A percentile compares a stretch with the other conserved stretches of the same genome.
These are phyloP conservation scores for Blumeriella jaapii DNA, from an alignment of 2,329 filamentous ascomycete genomes.

Conservation along the genomic window DNA sequence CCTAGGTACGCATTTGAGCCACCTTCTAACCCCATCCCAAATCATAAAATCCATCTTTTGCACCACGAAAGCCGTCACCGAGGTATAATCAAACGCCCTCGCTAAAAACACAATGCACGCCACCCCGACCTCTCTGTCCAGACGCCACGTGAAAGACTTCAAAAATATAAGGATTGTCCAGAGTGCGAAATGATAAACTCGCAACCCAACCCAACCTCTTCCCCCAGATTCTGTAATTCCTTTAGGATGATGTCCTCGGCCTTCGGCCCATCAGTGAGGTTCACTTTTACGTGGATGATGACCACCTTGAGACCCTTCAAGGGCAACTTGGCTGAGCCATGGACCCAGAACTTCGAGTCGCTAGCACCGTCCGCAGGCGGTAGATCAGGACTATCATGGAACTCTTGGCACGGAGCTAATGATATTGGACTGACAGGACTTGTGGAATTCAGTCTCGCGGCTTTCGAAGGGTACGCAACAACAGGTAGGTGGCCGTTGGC, in stretches of 20 bases:
- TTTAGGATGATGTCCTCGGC: constrained; percentile 55
- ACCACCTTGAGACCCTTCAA: constrained; percentile 68
- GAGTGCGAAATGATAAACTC: constrained; percentile 62
- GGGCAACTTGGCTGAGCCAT: constrained; percentile 7
- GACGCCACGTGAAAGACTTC: constrained; percentile 2
- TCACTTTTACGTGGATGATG: constrained; percentile 91
- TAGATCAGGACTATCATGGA: too few relatives aligned
- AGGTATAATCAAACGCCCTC: neutral
- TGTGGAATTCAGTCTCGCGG: neutral
- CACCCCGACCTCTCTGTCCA: neutral
- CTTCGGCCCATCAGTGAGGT: constrained; percentile 56
- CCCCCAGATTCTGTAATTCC: constrained; percentile 57
- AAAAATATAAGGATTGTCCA: constrained; percentile 43
- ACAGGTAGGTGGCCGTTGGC: constrained; percentile 19
- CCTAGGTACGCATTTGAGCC: too few relatives aligned
- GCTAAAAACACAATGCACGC: neutral
- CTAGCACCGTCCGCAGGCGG: too few relatives aligned
- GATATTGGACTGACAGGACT: neutral
- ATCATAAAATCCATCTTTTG: too few relatives aligned
- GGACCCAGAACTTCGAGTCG: too few relatives aligned
- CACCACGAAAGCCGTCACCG: too few relatives aligned
- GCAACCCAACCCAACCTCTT: constrained; percentile 50
- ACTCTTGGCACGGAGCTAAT: too few relatives aligned
- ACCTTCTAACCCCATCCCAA: neutral
- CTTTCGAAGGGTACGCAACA: neutral